phyloP scores from a whole-genome alignment of 1,139 yeast genomes.

The Diutina siamensis region DNA sequence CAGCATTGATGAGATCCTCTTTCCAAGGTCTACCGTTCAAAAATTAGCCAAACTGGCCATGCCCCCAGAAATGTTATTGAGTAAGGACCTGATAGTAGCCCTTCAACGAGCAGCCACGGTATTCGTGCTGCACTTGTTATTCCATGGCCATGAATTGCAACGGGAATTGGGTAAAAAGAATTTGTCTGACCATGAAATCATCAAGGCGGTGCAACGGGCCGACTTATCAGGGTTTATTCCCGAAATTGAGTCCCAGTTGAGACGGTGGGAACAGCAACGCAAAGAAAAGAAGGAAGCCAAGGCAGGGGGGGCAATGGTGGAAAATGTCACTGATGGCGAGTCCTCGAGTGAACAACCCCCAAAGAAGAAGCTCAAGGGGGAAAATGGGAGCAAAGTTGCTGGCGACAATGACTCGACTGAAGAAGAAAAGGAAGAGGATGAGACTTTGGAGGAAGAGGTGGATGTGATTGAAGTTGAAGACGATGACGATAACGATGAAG shows the following conservation, averaged over 20 bases:
- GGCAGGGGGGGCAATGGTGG: conserved; percentile 12
- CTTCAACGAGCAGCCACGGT: conserved; percentile 64
- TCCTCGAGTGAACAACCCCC: conserved; percentile 6
- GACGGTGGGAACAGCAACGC: conserved; percentile 27
- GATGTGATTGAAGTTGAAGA: conserved; percentile 9
- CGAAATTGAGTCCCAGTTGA: conserved; percentile 38
- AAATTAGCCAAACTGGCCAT: conserved; percentile 41
- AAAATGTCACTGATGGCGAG: conserved; percentile 6
- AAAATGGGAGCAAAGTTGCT: conserved; percentile 4
- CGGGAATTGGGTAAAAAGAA: conserved; percentile 44
- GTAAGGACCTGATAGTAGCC: conserved; percentile 58
- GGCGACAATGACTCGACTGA: conserved; percentile 7
- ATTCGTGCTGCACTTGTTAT: conserved; percentile 55
- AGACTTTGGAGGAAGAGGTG: conserved; percentile 7
- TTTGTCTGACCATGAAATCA: conserved; percentile 54
- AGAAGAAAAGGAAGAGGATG: conserved; percentile 10
- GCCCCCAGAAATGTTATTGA: conserved; percentile 24
- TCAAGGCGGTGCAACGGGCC: conserved; percentile 44
- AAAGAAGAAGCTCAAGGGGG: conserved; percentile 9
- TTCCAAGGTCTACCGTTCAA: conserved; percentile 52
- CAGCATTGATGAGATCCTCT: conserved; percentile 57
- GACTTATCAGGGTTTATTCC: conserved; percentile 47
- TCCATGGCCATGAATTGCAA: conserved; percentile 48
- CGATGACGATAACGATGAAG: conserved; percentile 8
- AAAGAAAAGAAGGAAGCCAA: conserved; percentile 29